phyloP scores from a whole-genome alignment of 345 rosid species.

The Eucalyptus sp. region DNA sequence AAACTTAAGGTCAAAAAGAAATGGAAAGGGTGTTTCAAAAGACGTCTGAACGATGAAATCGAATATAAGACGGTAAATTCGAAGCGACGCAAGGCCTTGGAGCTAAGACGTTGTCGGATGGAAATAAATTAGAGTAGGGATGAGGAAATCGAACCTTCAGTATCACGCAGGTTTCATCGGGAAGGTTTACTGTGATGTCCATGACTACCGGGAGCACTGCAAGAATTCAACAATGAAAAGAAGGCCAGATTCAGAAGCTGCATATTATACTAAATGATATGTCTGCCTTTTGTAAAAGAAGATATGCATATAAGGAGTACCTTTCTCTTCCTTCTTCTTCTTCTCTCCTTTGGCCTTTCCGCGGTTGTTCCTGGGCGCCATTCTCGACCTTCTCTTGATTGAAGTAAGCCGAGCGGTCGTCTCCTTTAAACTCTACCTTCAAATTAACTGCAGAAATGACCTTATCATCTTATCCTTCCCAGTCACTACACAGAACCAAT shows the following conservation, averaged over 20 bases:
- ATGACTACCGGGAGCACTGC: conserved; percentile 88
- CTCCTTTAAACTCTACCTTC: not conserved
- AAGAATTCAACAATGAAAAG: not conserved
- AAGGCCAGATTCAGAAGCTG: not conserved
- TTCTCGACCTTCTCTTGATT: conserved; percentile 12
- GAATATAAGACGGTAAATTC: not conserved
- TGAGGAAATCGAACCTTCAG: conserved; percentile 44
- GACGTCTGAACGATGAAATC: not conserved
- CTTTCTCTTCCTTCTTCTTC: conserved; percentile 98
- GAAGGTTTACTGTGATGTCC: conserved; percentile 78
- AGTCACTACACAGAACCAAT: not conserved
- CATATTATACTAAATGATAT: not conserved
- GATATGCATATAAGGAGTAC: conserved; percentile 7
- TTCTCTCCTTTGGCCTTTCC: conserved; percentile 87
- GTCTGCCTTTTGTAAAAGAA: not conserved
- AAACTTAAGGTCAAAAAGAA: not conserved
- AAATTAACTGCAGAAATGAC: not conserved
- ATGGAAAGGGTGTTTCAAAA: not conserved
- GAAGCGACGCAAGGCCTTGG: not conserved
- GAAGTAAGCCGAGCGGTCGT: not conserved
- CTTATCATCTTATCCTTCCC: not conserved
- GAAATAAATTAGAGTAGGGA: not conserved
- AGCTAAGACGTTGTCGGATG: not conserved
- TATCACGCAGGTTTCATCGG: conserved; percentile 62
- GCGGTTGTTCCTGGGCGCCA: conserved; percentile 95